Base-by-base conservation (phyloP, 805 yeast species). In the Candida nemodendra region DNA sequence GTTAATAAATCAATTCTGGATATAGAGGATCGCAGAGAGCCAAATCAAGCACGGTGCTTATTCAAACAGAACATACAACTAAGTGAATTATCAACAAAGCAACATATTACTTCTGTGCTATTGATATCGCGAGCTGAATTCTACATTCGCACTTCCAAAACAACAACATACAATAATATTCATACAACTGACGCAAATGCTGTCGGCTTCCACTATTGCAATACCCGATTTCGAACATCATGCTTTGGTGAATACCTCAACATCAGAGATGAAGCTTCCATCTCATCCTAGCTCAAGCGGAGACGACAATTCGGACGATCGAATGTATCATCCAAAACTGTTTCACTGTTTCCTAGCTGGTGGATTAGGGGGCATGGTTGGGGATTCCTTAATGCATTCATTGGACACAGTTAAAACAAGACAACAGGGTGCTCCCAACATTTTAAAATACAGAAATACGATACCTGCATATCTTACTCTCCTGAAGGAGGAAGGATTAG, bases 361-460 rank as follows among this genome's bases (percentile, higher is more conserved):
- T 28, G 97, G 95, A 0, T 64, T 91, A 33, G 99, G 99, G 6
- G 99, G 98, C 1, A 81, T 86, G 38, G 76, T 90, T 26, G 98
- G 97, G 11, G 99, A 91, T 54, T 74, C 93, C 1, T 66, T 78
- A 21, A 93, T 93, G 97, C 97, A 93, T 62, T 90, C 98, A 0
- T 65, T 93, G 24, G 99, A 93, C 57, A 93, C 99, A 0, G 96
- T 93, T 22, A 93, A 93, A 59, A 93, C 99, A 2, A 72, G 99
- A 45, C 99, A 93, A 60, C 99, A 93, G 58, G 98, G 96, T n/a
- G 85, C 95, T 4, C 81, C 85, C 16, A 68, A 71, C 47, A 72
- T 72, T 15, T 47, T 67, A 5, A 84, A 86, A 59, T 91, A 91
- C 61, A 73, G 66, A 42, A 80, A 75, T 51, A 88, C 89, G 81